Percentiles rank a stretch among this genome's conserved stretches.
Conservation (phyloP, 495 filamentous ascomycete genomes). For the Trichoderma erinaceum region DNA sequence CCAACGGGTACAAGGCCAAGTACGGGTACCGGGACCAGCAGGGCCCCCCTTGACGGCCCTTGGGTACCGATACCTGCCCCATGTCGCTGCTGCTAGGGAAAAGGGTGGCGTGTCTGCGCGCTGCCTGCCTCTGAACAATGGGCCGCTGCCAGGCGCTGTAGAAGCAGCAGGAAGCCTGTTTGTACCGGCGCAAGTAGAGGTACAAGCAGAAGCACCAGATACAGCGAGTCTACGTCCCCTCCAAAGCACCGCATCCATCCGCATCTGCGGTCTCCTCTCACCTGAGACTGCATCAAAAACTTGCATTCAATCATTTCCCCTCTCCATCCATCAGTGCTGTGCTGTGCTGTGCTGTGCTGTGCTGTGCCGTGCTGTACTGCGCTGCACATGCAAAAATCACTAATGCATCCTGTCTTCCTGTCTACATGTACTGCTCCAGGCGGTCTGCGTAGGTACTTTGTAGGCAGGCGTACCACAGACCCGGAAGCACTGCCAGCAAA, state of each 20-base stretch:
- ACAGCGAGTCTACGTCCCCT: too few species aligned
- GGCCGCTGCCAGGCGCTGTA: too few species aligned
- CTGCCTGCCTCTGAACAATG: background rate
- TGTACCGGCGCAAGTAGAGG: too few species aligned
- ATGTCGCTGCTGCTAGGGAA: background rate
- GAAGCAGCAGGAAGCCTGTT: too few species aligned
- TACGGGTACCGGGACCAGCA: too few species aligned
- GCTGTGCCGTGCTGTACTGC: background rate
- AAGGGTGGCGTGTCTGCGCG: background rate
- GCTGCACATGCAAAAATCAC: background rate
- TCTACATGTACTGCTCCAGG: background rate
- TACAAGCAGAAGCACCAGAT: too few species aligned
- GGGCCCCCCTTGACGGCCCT: too few species aligned
- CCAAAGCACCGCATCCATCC: too few species aligned
- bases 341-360: background rate
- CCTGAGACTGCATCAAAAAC: too few species aligned
- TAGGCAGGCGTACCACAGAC: background rate
- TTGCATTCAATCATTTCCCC: background rate
- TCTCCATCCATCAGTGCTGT: background rate
- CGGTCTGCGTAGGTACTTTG: background rate
- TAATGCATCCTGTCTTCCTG: background rate
- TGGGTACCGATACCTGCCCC: too few species aligned
- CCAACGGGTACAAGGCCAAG: background rate
- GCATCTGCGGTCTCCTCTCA: background rate
- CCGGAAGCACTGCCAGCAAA: constrained; percentile 12